These are phyloP conservation scores for Canna indica DNA, from an alignment of 176 grass and related monocot species.

Conservation along the genomic window DNA sequence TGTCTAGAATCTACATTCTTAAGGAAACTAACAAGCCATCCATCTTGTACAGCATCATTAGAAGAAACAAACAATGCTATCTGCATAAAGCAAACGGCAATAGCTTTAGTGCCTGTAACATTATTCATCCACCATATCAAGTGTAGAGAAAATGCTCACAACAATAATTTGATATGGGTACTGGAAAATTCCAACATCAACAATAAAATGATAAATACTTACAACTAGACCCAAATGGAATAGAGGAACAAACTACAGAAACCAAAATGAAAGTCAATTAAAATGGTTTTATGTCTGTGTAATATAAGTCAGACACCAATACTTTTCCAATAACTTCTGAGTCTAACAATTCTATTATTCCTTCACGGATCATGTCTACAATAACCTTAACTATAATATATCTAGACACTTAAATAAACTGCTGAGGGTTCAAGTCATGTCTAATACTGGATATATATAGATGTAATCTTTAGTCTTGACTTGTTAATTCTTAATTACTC, in stretches of 20 bases:
- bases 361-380: too few relatives aligned
- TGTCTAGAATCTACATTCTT: slow-evolving; percentile 42
- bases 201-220: background rate
- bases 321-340: too few relatives aligned
- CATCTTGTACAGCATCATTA: slow-evolving; percentile 70
- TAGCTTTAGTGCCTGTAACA: background rate
- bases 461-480: background rate
- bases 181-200: background rate
- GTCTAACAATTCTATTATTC: too few relatives aligned
- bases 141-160: background rate
- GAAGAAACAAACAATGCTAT: slow-evolving; percentile 86
- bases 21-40: slow-evolving; percentile 73
- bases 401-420: too few relatives aligned
- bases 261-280: too few relatives aligned
- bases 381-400: too few relatives aligned
- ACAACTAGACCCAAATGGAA: background rate
- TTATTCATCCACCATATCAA: background rate
- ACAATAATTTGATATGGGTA: background rate
- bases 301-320: too few relatives aligned
- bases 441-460: too few relatives aligned
- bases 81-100: slow-evolving; percentile 29
- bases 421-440: too few relatives aligned
- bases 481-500: background rate
- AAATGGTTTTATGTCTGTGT: too few relatives aligned
- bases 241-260: too few relatives aligned